Evolutionary conservation across 768 basidiomycete genomes (phyloP).

Genomic region (Stropharia rugosoannulata): DNA sequence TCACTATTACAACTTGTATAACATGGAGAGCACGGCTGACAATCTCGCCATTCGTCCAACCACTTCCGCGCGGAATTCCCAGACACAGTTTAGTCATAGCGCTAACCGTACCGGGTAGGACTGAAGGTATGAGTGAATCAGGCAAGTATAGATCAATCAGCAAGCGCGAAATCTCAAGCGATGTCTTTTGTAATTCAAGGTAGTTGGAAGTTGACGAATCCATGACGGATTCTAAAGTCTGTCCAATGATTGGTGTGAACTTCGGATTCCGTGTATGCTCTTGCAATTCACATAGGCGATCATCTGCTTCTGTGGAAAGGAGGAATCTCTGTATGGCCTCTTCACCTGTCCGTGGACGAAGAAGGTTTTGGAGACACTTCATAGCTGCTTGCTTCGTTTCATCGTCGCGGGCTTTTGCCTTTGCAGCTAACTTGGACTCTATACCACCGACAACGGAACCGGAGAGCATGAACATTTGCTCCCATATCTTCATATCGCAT

Average conservation of each 20-base stretch:
- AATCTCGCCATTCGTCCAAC: conserved; percentile 72
- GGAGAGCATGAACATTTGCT: conserved; percentile 80
- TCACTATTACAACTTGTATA: conserved; percentile 52
- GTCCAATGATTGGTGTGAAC: conserved; percentile 79
- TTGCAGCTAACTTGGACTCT: conserved; percentile 55
- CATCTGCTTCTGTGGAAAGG: conserved; percentile 18
- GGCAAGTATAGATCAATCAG: conserved; percentile 60
- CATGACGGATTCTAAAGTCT: conserved; percentile 77
- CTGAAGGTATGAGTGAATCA: conserved; percentile 52
- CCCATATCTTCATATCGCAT: conserved; percentile 73
- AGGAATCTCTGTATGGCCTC: conserved; percentile 30
- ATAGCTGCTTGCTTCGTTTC: conserved; percentile 81
- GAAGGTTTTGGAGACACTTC: conserved; percentile 59
- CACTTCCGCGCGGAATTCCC: conserved; percentile 49
- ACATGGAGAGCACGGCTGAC: conserved; percentile 59
- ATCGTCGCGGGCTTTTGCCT: conserved; percentile 68
- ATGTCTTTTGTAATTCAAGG: conserved; percentile 59
- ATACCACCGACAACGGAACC: conserved; percentile 63
- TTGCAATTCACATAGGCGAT: conserved; percentile 36
- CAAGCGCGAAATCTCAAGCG: conserved; percentile 55
- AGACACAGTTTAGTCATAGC: conserved; percentile 70
- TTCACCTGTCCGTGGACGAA: conserved; percentile 48
- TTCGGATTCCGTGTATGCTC: conserved; percentile 43
- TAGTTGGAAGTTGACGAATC: conserved; percentile 53
- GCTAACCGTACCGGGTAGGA: conserved; percentile 86